Evolutionary conservation across 2,329 filamentous ascomycete species (phyloP), one percentile per base, ranked within the genome.

Genomic region (Stemphylium vesicarium): DNA sequence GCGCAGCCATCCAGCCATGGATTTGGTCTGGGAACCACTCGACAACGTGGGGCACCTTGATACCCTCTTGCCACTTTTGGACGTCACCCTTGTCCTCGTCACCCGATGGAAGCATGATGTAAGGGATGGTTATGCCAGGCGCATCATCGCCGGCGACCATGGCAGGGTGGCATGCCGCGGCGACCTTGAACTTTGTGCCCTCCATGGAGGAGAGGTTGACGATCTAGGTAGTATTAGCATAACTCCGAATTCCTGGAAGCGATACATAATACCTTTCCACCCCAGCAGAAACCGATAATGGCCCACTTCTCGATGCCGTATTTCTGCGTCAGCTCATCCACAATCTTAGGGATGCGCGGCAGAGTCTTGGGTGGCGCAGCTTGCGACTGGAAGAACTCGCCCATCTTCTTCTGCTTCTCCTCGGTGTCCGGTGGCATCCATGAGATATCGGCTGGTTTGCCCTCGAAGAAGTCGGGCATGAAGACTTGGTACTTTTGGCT

Each of bases 391-490:
- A 87, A 86, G 78, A 85, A 87, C 54, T 84, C 73, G 56, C 82
- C 82, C 12, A 87, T 78, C 69, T 85, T 85, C 74, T 84, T 66
- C 60, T 81, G 80, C 74, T 87, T 84, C 55, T 87, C 85, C 36
- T 85, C 78, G 57, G 77, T 86, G 69, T 85, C 78, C 13, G 84
- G 84, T 0, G 84, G 84, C 71, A 84, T 86, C 82, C 83, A 86
- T 46, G 77, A 78, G 65, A 87, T 84, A 63, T 84, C 82, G 56
- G 81, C 85, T 32, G 91, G 89, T 62, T 85, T 82, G 73, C 91
- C 92, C 56, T 90, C 84, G 80, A 96, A 96, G 83, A 91, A 94
- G 78, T 97, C 93, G 24, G 93, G 93, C 60, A 97, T 93, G 78
- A 93, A 92, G 64, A 96, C 90, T 65, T 87, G 87, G 81, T 96